Conservation (phyloP, 441 rosid genomes). For the Populus hybrid region DNA sequence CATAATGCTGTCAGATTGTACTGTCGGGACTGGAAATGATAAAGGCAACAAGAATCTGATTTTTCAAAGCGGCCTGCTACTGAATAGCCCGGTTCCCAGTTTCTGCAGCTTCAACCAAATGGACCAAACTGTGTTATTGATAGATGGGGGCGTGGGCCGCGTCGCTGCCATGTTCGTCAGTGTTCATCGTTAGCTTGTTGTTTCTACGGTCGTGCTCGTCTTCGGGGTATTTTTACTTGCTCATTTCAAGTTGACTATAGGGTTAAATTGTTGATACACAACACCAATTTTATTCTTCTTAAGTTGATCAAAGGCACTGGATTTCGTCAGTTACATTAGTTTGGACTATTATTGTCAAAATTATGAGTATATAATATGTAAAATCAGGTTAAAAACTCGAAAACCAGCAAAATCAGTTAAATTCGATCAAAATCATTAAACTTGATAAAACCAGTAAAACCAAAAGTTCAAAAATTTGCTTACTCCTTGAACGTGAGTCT, state of each 20-base stretch:
- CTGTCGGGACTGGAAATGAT: background rate
- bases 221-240: too few species aligned
- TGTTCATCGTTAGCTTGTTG: background rate
- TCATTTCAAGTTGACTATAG: background rate
- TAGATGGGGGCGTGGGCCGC: too few species aligned
- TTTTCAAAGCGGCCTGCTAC: background rate
- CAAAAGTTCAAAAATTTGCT: too few species aligned
- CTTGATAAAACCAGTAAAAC: accelerated
- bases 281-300: too few species aligned
- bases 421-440: too few species aligned
- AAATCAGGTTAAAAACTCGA: too few species aligned
- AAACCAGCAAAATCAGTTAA: too few species aligned
- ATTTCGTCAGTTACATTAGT: background rate
- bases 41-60: background rate
- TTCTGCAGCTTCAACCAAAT: too few species aligned
- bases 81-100: background rate
- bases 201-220: background rate
- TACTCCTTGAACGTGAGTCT: too few species aligned
- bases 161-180: background rate
- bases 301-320: too few species aligned
- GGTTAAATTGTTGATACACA: background rate
- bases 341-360: background rate
- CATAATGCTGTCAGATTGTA: background rate
- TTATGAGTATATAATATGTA: too few species aligned
- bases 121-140: too few species aligned